Evolutionary conservation across 345 rosid genomes (phyloP), one percentile per base, ranked within the genome.

Genomic region (Odontarrhena argentea): DNA sequence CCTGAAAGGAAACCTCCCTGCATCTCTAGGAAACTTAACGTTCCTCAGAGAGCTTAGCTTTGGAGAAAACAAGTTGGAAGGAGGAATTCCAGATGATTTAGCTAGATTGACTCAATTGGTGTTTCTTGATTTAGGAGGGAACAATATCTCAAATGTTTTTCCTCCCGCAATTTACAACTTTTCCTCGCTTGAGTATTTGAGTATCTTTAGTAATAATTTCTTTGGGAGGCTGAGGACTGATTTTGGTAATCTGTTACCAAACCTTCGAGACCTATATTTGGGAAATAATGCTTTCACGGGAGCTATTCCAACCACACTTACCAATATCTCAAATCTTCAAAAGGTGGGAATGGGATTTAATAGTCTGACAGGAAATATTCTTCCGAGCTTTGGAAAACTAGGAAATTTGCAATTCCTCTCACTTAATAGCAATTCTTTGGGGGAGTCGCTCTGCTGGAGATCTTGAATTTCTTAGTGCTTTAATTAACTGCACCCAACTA

Each of bases 21-120:
- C 14, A 5, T 55, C 60, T 35, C 15, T 55, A 11, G 60, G 60
- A 36, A 55, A 55, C 30, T 22, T 53, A 12, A 53, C 58, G 35
- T 34, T 8, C 9, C 41, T 56, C 8, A 13, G 9, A 37, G 22
- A n/a, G 1, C 26, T 32, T 5, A 4, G n/a, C 9, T 12, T 25
- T 12, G 12, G 14, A 9, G 5, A 54, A 18, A 56, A 56, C 41
- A 13, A 37, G 14, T 2, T 56, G 28, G 5, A 56, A n/a, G 61
- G 61, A 12, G 45, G 12, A 7, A 37, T 56, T 37, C 61, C 61
- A 1, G 0, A 36, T 15, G 37, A 13, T 14, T 7, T 54, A 11
- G 13, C 59, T 7, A 28, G 41, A 54, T 14, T 54, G 15, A 28
- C 59, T 18, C 13, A 35, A 28, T 30, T 54, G 59, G 37, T 26